These are phyloP conservation scores for Medicago arabica DNA, from an alignment of 306 rosid species.

Conservation along the genomic window DNA sequence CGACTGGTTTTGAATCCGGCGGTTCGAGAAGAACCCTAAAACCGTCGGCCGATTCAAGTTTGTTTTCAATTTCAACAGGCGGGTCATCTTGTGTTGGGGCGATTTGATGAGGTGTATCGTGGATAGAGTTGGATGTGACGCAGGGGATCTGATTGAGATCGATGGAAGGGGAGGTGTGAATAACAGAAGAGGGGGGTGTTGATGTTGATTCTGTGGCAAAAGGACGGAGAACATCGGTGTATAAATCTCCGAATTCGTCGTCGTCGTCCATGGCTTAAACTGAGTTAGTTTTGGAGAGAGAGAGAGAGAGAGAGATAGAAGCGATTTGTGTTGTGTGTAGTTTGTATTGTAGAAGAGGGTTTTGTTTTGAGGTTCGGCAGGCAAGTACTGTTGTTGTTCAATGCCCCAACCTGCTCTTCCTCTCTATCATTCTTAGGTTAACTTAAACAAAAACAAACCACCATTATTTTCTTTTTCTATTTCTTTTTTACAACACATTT, in stretches of 20 bases:
- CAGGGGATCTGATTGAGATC: conserved; percentile 64
- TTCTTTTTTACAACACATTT: too few species aligned
- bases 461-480: background rate
- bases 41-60: background rate
- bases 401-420: conserved; percentile 9
- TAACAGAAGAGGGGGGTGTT: conserved; percentile 41
- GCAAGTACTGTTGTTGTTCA: background rate
- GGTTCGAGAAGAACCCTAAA: conserved; percentile 31
- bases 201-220: conserved; percentile 56
- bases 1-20: conserved; percentile 32
- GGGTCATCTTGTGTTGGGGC: conserved; percentile 25
- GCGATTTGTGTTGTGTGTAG: background rate
- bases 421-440: background rate
- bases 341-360: conserved; percentile 11
- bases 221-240: conserved; percentile 86
- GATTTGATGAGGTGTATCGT: background rate
- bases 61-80: background rate
- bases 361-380: conserved; percentile 44
- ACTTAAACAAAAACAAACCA: background rate
- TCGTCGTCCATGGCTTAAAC: conserved; percentile 85
- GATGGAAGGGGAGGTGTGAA: conserved; percentile 41
- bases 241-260: conserved; percentile 99
- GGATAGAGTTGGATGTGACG: conserved; percentile 49
- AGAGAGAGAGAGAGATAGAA: background rate
- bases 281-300: background rate